Base-by-base conservation (phyloP, 306 rosid genomes). In the Glycine latifolia region DNA sequence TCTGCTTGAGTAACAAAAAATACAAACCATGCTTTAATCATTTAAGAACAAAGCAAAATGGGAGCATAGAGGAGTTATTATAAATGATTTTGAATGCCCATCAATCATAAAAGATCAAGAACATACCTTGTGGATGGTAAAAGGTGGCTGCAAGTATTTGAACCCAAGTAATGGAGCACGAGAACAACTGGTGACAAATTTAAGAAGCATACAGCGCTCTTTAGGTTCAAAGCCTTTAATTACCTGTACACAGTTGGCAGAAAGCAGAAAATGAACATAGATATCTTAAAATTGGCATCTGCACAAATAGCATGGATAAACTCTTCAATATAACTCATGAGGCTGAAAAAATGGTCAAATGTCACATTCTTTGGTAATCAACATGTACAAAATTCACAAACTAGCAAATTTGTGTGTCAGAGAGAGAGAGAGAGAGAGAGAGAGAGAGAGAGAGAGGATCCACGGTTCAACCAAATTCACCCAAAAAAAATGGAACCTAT, bases 81-180 rank as follows among this genome's bases (percentile, higher is more conserved):
- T 26, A 62, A 73, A 44, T 41, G 31, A 79, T 62, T 68, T 66
- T 71, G 65, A 44, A 44, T 31, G 63, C 43, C 15, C 47, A 49
- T 31, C 62, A 75, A 83, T 75, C 73, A 56, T 7, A 49, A 35
- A 77, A 66, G 81, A 82, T 84, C 58, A 78, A 66, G 62, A 73
- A 55, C 81, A 71, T 73, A 93, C 99, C 96, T 95, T 95, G 77
- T 95, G 99, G 84, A 95, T 93, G 44, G 98, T 93, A 79, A 95
- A 91, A 77, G 91, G 83, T 50, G 99, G 99, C 68, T 89, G 99
- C 90, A 95, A 86, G 88, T 95, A 86, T 83, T 92, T 91, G 86
- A 95, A 95, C 82, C 98, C 99, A 84, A 95, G 97, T 86, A 95
- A 87, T 70, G 99, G 99, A 84, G 97, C 97, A 81, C 98, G 92